These are phyloP conservation scores for Argentina anserina DNA, from an alignment of 306 rosid genomes.

Conservation along the genomic window DNA sequence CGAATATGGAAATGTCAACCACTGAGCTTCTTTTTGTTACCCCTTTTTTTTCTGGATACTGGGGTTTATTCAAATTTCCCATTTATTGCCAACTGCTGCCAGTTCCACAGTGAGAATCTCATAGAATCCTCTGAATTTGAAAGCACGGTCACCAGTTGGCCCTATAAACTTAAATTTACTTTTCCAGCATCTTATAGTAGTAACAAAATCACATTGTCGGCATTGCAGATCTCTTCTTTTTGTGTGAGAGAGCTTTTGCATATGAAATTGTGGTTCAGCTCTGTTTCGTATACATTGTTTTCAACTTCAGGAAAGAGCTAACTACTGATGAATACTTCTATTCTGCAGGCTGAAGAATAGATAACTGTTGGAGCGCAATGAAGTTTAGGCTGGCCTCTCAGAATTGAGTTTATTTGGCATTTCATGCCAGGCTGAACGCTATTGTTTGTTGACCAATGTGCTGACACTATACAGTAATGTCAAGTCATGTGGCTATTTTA, in stretches of 20 bases:
- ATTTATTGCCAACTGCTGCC: no score
- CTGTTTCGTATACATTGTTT: neutral
- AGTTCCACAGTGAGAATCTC: neutral
- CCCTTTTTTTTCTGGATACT: neutral
- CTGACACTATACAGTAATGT: neutral
- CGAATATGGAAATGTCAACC: neutral
- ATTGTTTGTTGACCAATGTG: neutral
- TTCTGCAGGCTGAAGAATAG: slow-evolving; percentile 14
- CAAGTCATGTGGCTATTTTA: neutral
- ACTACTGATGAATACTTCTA: neutral
- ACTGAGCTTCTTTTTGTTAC: no score
- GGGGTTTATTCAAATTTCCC: no score
- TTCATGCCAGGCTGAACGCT: neutral
- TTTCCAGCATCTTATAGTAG: neutral
- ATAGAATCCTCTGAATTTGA: neutral
- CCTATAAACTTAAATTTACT: neutral
- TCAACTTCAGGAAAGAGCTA: neutral
- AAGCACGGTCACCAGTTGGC: neutral
- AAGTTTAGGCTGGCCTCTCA: neutral
- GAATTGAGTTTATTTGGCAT: neutral
- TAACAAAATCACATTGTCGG: neutral
- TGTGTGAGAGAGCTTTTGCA: neutral
- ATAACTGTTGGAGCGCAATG: neutral
- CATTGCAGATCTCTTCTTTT: neutral
- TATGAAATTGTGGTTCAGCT: neutral